phyloP scores from a whole-genome alignment of 2,329 filamentous ascomycete genomes.

The Exophiala calicioides region DNA sequence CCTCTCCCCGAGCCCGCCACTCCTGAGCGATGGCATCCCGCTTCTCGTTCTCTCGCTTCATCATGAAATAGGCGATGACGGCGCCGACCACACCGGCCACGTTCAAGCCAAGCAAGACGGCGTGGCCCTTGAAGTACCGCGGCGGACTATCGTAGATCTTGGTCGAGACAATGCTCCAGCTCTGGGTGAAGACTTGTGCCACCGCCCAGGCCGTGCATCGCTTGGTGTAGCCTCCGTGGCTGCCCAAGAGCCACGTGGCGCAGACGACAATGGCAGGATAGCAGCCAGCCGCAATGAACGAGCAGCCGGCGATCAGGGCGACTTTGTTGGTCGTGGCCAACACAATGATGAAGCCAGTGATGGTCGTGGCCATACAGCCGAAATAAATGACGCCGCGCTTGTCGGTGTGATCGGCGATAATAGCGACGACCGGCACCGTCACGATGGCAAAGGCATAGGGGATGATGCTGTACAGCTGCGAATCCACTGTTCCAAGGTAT shows the following conservation, averaged over 20 bases:
- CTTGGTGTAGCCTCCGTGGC: slow-evolving; percentile 17
- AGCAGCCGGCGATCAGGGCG: slow-evolving; percentile 7
- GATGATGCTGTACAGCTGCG: slow-evolving; percentile 16
- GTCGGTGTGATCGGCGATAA: slow-evolving; percentile 13
- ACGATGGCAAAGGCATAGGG: slow-evolving; percentile 17
- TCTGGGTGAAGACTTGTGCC: slow-evolving; percentile 8
- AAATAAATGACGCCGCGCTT: too few species aligned
- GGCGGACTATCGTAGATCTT: slow-evolving; percentile 16
- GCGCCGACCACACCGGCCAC: background rate
- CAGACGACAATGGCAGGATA: slow-evolving; percentile 10
- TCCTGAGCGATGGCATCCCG: background rate
- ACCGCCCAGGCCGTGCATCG: slow-evolving; percentile 15
- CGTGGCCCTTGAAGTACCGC: slow-evolving; percentile 18
- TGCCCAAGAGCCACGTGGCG: slow-evolving; percentile 12
- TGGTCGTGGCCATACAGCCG: background rate
- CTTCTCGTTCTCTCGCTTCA: background rate
- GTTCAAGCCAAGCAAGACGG: slow-evolving; percentile 12
- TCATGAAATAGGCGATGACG: background rate
- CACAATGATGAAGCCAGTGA: slow-evolving; percentile 13
- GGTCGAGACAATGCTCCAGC: slow-evolving; percentile 17
- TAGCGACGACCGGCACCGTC: slow-evolving; percentile 2
- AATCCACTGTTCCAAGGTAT: slow-evolving; percentile 9
- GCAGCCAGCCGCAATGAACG: slow-evolving; percentile 8
- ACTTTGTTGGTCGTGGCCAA: slow-evolving; percentile 8
- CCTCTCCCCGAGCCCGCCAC: background rate